Evolutionary conservation across 2,329 filamentous ascomycete genomes (phyloP).

Genomic region (Calonectria hongkongensis): DNA sequence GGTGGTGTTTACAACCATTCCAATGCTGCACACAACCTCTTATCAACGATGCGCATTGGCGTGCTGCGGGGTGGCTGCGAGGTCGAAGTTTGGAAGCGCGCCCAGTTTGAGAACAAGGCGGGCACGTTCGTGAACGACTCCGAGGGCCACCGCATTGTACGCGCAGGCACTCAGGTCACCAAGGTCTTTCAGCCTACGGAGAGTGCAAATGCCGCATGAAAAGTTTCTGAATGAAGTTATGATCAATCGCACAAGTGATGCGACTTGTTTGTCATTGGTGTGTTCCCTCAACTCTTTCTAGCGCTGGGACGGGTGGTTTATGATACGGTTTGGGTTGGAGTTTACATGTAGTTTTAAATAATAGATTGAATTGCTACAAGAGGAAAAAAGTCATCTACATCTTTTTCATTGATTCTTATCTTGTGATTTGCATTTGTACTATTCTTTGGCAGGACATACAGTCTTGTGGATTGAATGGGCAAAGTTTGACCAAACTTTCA

Average conservation of each 20-base stretch:
- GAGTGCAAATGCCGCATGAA: slow-evolving; percentile 71
- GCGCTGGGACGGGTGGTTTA: slow-evolving; percentile 1
- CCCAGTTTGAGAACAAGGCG: slow-evolving; percentile 89
- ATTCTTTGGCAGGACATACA: too few species aligned
- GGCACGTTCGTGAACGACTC: slow-evolving; percentile 87
- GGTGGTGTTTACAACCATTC: slow-evolving; percentile 92
- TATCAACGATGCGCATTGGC: slow-evolving; percentile 91
- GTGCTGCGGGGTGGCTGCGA: slow-evolving; percentile 91
- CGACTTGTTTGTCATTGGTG: too few species aligned
- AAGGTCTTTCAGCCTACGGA: slow-evolving; percentile 86
- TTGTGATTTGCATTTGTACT: too few species aligned
- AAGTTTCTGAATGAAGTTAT: slow-evolving; percentile 7
- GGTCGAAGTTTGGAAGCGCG: slow-evolving; percentile 94
- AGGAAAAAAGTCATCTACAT: neutral
- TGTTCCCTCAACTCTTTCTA: slow-evolving; percentile 1
- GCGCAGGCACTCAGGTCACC: slow-evolving; percentile 90
- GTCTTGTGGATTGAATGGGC: too few species aligned
- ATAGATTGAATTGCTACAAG: slow-evolving; percentile 1
- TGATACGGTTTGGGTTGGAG: neutral
- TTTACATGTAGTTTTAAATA: slow-evolving; percentile 17
- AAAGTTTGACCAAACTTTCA: too few species aligned
- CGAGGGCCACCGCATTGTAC: slow-evolving; percentile 86
- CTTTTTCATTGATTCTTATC: too few species aligned
- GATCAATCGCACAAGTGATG: neutral
- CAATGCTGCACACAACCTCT: slow-evolving; percentile 91